phyloP scores from a whole-genome alignment of 2,329 filamentous ascomycete genomes.

The Massarina eburnea region DNA sequence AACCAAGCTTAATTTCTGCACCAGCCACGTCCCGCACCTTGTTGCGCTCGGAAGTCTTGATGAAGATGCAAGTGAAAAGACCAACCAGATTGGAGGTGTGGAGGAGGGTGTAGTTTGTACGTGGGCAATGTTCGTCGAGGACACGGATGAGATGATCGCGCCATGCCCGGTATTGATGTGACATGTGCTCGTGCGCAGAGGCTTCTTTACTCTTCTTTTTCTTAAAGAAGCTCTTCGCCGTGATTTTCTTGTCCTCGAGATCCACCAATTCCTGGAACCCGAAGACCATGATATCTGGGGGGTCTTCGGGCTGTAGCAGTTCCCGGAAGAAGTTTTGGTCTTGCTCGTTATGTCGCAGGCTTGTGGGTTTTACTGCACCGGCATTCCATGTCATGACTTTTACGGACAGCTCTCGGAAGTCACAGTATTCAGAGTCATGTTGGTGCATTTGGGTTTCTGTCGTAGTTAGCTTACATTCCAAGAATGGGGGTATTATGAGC shows the following conservation, averaged over 20 bases:
- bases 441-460: conserved; percentile 81
- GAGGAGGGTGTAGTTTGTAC: conserved; percentile 78
- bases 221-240: conserved; percentile 90
- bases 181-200: conserved; percentile 85
- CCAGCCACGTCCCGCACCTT: conserved; percentile 76
- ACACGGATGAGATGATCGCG: conserved; percentile 81
- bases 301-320: conserved; percentile 72
- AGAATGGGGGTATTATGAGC: conserved; percentile 17
- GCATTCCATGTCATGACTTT: conserved; percentile 95
- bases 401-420: conserved; percentile 78
- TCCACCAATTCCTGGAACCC: conserved; percentile 99
- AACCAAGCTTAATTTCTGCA: conserved; percentile 89
- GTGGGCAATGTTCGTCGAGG: conserved; percentile 80
- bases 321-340: conserved; percentile 80
- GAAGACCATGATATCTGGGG: conserved; percentile 90
- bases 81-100: conserved; percentile 91
- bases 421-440: conserved; percentile 79
- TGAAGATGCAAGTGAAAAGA: conserved; percentile 93
- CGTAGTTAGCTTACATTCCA: conserved; percentile 19
- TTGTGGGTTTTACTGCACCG: conserved; percentile 88
- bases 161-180: conserved; percentile 96
- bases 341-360: conserved; percentile 68
- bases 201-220: conserved; percentile 78
- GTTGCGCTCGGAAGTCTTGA: conserved; percentile 75
- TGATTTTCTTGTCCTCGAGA: conserved; percentile 94